Base-by-base conservation (phyloP, 106 monocot genomes). In the Apostasia shenzhenica region DNA sequence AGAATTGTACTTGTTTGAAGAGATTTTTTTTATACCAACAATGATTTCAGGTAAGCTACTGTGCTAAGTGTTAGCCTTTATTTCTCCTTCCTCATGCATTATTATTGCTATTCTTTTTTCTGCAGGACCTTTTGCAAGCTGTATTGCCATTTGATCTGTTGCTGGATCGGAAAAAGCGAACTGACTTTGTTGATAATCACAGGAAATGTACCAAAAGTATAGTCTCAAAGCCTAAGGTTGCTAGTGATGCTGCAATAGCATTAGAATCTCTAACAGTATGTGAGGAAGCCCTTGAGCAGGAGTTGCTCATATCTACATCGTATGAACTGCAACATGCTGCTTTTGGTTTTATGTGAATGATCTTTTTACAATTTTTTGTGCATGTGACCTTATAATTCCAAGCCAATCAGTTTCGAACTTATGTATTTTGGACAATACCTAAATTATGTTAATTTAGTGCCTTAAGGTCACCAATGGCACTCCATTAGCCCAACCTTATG, bases 71-170 rank as follows among this genome's bases (percentile, higher is more conserved):
- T 26, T 26, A 26, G 26, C 26, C 26, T 26, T 26, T 26, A 26
- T 26, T 59, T 14, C 12, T 50, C 51, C 38, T 6, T 74, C 7
- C 40, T 63, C 8, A 68, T 64, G 14, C 62, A 75, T 60, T 26
- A 26, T 26, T 26, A 46, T 39, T 51, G 7, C 77, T 73, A 12
- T 54, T 75, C 54, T 45, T 52, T 52, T 76, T 39, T 68, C 44
- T 84, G 76, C 82, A 91, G 95, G 86, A 86, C 72, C 82, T 95
- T 64, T 72, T 95, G 78, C 86, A 84, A 73, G 88, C 88, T 46
- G 95, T 92, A 65, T 69, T 91, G 57, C 95, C 95, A 80, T 95
- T 95, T 86, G 95, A 95, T 89, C 73, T 92, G 42, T 82, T 92
- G 76, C 48, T 82, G 70, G 95, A 95, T 84, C 86, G 95, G 46